These are phyloP conservation scores for Plantago coronopus DNA, from an alignment of 305 asterid genomes.

Conservation along the genomic window DNA sequence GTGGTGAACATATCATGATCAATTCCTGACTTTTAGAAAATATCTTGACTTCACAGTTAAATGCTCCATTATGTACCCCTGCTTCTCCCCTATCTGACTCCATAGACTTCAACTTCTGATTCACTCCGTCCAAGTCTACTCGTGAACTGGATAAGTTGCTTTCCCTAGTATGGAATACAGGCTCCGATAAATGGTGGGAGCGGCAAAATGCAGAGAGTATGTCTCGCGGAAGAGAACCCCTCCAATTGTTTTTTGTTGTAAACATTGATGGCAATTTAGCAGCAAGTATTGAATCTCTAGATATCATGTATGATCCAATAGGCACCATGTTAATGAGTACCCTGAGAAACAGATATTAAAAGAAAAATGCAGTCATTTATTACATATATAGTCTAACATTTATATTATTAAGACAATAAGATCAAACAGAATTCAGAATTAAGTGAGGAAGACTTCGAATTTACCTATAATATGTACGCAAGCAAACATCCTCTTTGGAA, in stretches of 20 bases:
- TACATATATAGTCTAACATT: not conserved
- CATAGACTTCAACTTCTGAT: conserved; percentile 48
- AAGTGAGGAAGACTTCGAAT: not conserved
- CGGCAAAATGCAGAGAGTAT: conserved; percentile 77
- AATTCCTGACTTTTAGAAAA: conserved; percentile 55
- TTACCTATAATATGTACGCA: conserved; percentile 72
- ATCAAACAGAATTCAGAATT: too few relatives aligned
- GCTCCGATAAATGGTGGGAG: conserved; percentile 72
- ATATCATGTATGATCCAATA: conserved; percentile 70
- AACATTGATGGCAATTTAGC: conserved; percentile 69
- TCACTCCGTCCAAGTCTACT: conserved; percentile 44
- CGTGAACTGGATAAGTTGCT: conserved; percentile 31
- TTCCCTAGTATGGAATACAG: conserved; percentile 40
- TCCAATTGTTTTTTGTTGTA: conserved; percentile 73
- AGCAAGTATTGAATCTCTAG: conserved; percentile 74
- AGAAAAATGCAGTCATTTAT: conserved; percentile 13
- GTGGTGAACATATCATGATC: conserved; percentile 62
- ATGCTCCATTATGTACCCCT: conserved; percentile 23
- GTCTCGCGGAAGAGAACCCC: conserved; percentile 80
- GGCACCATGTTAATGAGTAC: conserved; percentile 66
- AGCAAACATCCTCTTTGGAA: conserved; percentile 53
- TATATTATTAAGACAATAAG: conserved; percentile 2
- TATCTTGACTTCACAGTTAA: conserved; percentile 60
- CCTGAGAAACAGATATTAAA: conserved; percentile 33
- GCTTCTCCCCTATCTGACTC: conserved; percentile 29